Evolutionary conservation across 257 asterid species (phyloP).

Genomic region (Fraxinus anomala): DNA sequence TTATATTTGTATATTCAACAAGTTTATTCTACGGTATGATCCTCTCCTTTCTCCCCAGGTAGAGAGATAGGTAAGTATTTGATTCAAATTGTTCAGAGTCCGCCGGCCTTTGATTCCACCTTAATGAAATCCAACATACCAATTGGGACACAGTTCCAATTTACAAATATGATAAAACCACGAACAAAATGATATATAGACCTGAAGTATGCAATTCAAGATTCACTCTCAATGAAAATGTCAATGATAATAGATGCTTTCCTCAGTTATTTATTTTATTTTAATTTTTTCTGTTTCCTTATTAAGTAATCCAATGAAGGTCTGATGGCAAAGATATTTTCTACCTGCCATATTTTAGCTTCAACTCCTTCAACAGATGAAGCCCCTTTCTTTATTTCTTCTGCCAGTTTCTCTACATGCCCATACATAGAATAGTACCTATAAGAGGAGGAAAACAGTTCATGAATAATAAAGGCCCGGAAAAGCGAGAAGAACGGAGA

Average conservation of each 20-base stretch:
- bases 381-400: slow-evolving; percentile 76
- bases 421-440: slow-evolving; percentile 84
- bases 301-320: neutral
- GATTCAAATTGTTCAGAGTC: neutral
- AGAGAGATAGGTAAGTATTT: neutral
- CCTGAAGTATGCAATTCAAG: neutral
- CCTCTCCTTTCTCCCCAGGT: neutral
- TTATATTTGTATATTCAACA: neutral
- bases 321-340: slow-evolving; percentile 19
- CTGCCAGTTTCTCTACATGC: slow-evolving; percentile 82
- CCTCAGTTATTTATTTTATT: neutral
- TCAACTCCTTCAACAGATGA: slow-evolving; percentile 78
- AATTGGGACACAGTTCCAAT: neutral
- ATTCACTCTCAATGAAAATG: neutral
- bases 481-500: neutral
- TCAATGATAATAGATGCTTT: neutral
- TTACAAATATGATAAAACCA: neutral
- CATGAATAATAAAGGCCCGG: neutral
- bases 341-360: slow-evolving; percentile 78
- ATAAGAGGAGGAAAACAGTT: slow-evolving; percentile 1
- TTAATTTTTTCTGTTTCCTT: neutral
- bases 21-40: neutral
- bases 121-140: neutral
- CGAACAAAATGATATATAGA: too few relatives aligned
- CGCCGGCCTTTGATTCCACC: neutral